Base-by-base conservation (phyloP, 352 stramenopile genomes). In the Globisporangium nunn region DNA sequence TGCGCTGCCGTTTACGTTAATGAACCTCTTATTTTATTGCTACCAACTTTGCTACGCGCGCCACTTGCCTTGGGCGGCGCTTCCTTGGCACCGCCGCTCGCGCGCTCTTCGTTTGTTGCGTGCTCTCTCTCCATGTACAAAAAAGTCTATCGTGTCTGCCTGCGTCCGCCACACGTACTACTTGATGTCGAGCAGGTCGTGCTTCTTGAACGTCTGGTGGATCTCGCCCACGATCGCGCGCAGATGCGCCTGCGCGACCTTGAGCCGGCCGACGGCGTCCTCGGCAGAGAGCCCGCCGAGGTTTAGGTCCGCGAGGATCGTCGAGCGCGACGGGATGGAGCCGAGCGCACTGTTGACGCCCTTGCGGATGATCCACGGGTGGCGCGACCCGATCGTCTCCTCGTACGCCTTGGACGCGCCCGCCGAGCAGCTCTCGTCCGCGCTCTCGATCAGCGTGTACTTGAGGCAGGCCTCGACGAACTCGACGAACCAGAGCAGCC, bases 311-410 rank as follows among this genome's bases (percentile, higher is more conserved):
- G 55, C 56, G 10, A 93, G 45, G 50, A 93, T 86, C 40, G 72
- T 56, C 29, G 68, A 81, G 28, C 79, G 75, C 41, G 70, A 70
- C 12, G 83, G 83, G 35, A 90, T 78, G 29, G 83, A 80, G 6
- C 72, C 67, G 29, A 93, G 53, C 17, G 83, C 83, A 43, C 72
- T 88, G 62, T 81, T 87, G 31, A 93, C 83, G 31, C 83, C 83
- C 58, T 93, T 93, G 60, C 83, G 80, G 43, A 93, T 85, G 52
- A 93, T 70, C 83, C 83, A 93, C 48, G 81, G 78, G 50, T 93
- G 83, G n/a, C 81, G 78, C 52, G 74, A 72, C 28, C 83, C 83
- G 18, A 93, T 73, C 35, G 83, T 93, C 58, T 90, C 78, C 59
- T 93, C 81, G 67, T 93, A 93, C 10, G 83, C 83, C 57, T 88